These are phyloP conservation scores for Rosa multiflora DNA, from an alignment of 306 rosid species.

Conservation along the genomic window DNA sequence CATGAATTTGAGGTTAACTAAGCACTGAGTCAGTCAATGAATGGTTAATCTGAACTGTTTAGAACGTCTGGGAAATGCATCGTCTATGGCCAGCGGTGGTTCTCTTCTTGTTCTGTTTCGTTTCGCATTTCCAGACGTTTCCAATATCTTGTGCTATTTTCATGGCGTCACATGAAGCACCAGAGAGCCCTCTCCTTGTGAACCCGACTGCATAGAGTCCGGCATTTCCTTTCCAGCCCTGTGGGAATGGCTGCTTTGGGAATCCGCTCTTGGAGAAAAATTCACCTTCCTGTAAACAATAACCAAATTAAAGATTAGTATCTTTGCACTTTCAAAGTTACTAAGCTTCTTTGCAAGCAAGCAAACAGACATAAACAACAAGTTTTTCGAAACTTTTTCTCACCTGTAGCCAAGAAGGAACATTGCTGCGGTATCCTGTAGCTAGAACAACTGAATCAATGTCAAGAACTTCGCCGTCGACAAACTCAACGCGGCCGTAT, in stretches of 20 bases:
- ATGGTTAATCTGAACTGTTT: conserved; percentile 18
- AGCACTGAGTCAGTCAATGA: conserved; percentile 17
- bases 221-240: conserved; percentile 84
- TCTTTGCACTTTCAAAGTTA: neutral
- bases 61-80: conserved; percentile 78
- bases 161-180: conserved; percentile 76
- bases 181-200: conserved; percentile 89
- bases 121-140: conserved; percentile 68
- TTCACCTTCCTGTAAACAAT: conserved; percentile 66
- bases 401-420: conserved; percentile 97
- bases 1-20: conserved; percentile 18
- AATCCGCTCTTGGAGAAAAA: conserved; percentile 79
- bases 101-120: conserved; percentile 52
- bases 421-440: conserved; percentile 93
- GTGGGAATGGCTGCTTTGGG: conserved; percentile 73
- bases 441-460: conserved; percentile 77
- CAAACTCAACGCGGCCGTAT: conserved; percentile 46
- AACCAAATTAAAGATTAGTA: conserved; percentile 34
- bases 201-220: conserved; percentile 96
- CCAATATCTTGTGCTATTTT: conserved; percentile 79
- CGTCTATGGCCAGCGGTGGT: conserved; percentile 64
- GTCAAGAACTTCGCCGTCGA: conserved; percentile 46
- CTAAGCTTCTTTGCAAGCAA: neutral
- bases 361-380: neutral
- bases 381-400: conserved; percentile 28